phyloP scores from a whole-genome alignment of 495 filamentous ascomycete species.

The Margaritispora aquatica region DNA sequence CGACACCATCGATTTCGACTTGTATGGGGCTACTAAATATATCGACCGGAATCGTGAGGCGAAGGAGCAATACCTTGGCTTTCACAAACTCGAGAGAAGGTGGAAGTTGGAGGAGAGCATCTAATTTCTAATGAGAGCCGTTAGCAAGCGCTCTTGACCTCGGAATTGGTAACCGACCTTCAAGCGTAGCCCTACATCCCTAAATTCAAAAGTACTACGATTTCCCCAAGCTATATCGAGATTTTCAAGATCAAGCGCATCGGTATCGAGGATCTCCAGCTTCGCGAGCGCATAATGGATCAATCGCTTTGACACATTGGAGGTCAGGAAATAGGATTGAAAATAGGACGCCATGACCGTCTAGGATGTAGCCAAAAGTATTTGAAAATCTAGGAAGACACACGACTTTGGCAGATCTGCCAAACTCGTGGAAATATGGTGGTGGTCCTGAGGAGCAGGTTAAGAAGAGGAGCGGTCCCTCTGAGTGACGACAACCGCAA shows the following conservation, averaged over 20 bases:
- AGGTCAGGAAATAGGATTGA: slow-evolving; percentile 64
- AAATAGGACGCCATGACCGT: slow-evolving; percentile 51
- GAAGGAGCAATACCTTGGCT: slow-evolving; percentile 63
- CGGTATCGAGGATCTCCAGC: slow-evolving; percentile 73
- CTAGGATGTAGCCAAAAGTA: not conserved
- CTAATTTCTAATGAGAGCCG: slow-evolving; percentile 56
- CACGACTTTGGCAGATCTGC: not conserved
- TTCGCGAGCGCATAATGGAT: slow-evolving; percentile 75
- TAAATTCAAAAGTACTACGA: slow-evolving; percentile 70
- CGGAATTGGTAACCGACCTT: slow-evolving; percentile 40
- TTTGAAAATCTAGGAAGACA: not conserved
- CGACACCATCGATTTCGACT: slow-evolving; percentile 71
- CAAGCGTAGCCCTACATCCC: slow-evolving; percentile 70
- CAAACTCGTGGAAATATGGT: not conserved
- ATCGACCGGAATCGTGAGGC: slow-evolving; percentile 74
- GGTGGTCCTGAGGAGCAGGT: not conserved
- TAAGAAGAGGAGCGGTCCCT: slow-evolving; percentile 12
- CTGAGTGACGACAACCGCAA: slow-evolving; percentile 13
- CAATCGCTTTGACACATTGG: slow-evolving; percentile 74
- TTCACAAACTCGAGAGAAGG: slow-evolving; percentile 57
- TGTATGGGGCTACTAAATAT: slow-evolving; percentile 72
- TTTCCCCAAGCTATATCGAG: slow-evolving; percentile 72
- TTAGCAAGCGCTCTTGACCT: not conserved
- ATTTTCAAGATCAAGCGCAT: slow-evolving; percentile 72
- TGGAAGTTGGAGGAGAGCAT: slow-evolving; percentile 66